A percentile compares a stretch with the other conserved stretches of the same genome.
These are phyloP conservation scores for Psophocarpus tetragonolobus DNA, from an alignment of 306 rosid species.

Conservation along the genomic window DNA sequence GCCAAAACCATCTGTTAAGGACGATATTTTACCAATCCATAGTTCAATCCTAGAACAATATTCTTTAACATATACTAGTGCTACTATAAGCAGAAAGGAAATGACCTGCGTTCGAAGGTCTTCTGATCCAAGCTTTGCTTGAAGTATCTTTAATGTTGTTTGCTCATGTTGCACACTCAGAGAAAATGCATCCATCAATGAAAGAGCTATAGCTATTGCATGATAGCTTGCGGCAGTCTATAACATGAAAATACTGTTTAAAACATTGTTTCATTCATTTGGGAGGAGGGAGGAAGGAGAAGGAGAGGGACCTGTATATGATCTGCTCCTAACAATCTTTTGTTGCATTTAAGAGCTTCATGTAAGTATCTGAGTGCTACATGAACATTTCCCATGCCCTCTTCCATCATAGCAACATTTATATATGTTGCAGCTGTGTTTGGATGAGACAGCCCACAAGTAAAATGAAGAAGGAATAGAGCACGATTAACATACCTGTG, in stretches of 20 bases:
- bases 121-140: conserved; percentile 81
- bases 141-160: conserved; percentile 90
- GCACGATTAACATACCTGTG: conserved; percentile 93
- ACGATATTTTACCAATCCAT: background rate
- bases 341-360: conserved; percentile 97
- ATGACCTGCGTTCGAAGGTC: conserved; percentile 97
- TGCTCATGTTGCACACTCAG: conserved; percentile 97
- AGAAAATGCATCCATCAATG: conserved; percentile 96
- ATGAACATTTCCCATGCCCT: conserved; percentile 94
- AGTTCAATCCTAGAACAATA: conserved; percentile 4
- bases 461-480: conserved; percentile 89
- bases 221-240: conserved; percentile 99
- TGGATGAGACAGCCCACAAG: conserved; percentile 95
- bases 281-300: background rate
- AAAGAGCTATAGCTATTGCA: conserved; percentile 97
- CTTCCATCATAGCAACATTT: conserved; percentile 99
- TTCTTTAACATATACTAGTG: background rate
- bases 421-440: conserved; percentile 98
- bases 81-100: conserved; percentile 1
- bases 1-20: background rate
- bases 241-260: conserved; percentile 22
- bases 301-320: conserved; percentile 80
- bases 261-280: conserved; percentile 13
- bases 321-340: conserved; percentile 89
- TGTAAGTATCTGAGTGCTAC: conserved; percentile 95